These are phyloP conservation scores for Scenedesmus sp. DNA, from an alignment of 163 green algal species.

Conservation along the genomic window DNA sequence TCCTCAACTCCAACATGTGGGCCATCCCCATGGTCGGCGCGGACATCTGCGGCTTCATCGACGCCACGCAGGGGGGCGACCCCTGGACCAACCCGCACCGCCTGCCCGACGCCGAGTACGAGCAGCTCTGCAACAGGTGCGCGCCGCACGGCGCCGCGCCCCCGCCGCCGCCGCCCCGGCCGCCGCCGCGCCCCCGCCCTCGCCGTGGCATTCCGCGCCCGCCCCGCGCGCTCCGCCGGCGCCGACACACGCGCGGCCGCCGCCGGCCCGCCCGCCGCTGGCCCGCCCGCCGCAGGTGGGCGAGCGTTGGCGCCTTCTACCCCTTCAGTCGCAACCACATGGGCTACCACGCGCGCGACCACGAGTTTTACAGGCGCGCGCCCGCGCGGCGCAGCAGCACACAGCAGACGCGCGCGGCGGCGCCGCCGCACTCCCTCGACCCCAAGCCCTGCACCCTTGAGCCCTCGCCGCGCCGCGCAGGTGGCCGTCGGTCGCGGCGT, in stretches of 20 bases:
- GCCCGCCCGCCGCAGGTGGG: conserved; percentile 55
- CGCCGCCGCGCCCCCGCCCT: too few species aligned
- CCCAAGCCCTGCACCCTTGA: background rate
- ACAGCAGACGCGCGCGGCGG: too few species aligned
- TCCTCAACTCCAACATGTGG: conserved; percentile 72
- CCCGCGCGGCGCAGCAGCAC: too few species aligned
- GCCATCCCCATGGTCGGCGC: conserved; percentile 37
- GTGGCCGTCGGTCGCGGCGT: conserved; percentile 55
- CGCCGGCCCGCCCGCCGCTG: too few species aligned
- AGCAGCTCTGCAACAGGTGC: conserved; percentile 39
- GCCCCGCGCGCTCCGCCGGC: too few species aligned
- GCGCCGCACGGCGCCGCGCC: background rate
- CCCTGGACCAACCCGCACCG: background rate
- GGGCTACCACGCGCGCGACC: conserved; percentile 45
- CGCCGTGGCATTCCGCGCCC: too few species aligned
- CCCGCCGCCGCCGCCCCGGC: too few species aligned
- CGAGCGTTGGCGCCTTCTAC: conserved; percentile 68
- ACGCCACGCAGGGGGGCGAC: conserved; percentile 48
- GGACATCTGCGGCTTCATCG: conserved; percentile 82
- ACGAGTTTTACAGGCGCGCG: conserved; percentile 64
- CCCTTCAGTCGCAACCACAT: conserved; percentile 69
- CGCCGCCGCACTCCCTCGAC: background rate
- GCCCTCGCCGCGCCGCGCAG: background rate
- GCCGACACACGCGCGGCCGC: too few species aligned
- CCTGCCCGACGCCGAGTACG: conserved; percentile 21